Base-by-base conservation (phyloP, 2,329 filamentous ascomycete species). In the Alternaria sp. region DNA sequence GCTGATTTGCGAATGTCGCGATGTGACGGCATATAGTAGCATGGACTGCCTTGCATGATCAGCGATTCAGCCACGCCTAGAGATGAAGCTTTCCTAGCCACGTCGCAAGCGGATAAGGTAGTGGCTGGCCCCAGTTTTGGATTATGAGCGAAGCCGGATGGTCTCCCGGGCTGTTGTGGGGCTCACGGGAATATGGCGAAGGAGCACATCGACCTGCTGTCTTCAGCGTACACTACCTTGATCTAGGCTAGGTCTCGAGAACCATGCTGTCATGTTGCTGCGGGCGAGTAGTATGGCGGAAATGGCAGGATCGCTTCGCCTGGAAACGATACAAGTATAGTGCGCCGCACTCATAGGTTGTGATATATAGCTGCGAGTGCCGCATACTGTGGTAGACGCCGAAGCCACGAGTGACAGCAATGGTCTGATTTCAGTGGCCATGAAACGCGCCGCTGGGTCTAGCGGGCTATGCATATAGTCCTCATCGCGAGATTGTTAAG, bases 31-130 rank as follows among this genome's bases (percentile, higher is more conserved):
- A 46, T 52, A 17, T 17, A 40, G 36, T 11, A 28, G 44, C 36
- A 56, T 43, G 23, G 45, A 25, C 30, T 53, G 54, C n/a, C 40
- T 58, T 52, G 50, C 52, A 53, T 28, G 19, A 60, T 63, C 60
- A 66, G 60, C 60, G 63, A 67, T 58, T 63, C 60, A 66, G 60
- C 60, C 66, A 67, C 60, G 36, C 25, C 53, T 44, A 30, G 46
- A 43, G 40, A 52, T 52, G 60, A 57, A 61, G 61, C 61, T 57
- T 65, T 52, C 28, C 60, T 60, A 67, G 58, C 62, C 55, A 63
- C 57, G 60, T 60, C 47, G 55, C 56, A 59, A 57, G 32, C 44
- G 56, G 57, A 45, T 45, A 54, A 47, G 52, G 36, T 45, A 61
- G 54, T 64, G 57, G 59, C 61, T 62, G 54, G 65, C 52, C 57